Evolutionary conservation across 2,329 filamentous ascomycete species (phyloP).

Genomic region (Fusarium sororula): DNA sequence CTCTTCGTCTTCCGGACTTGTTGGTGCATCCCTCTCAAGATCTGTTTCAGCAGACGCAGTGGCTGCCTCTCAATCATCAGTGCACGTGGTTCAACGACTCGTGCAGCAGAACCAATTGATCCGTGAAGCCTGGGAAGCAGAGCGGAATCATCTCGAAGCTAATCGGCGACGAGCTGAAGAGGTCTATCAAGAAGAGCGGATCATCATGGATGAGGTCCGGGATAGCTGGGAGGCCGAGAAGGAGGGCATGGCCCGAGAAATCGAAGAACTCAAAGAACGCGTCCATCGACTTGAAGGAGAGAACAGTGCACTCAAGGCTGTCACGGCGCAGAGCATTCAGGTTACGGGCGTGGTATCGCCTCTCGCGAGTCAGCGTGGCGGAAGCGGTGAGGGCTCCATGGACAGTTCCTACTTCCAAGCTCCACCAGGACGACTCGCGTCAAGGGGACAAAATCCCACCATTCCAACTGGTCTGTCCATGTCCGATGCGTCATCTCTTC

Average conservation of each 20-base stretch:
- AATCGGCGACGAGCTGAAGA: slow-evolving; percentile 63
- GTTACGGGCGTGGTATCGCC: slow-evolving; percentile 45
- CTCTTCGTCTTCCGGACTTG: slow-evolving; percentile 28
- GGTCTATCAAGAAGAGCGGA: slow-evolving; percentile 64
- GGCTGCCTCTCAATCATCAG: slow-evolving; percentile 45
- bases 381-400: slow-evolving; percentile 38
- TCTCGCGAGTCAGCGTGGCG: slow-evolving; percentile 40
- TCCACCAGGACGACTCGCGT: slow-evolving; percentile 26
- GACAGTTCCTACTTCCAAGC: slow-evolving; percentile 38
- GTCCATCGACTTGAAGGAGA: slow-evolving; percentile 50
- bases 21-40: slow-evolving; percentile 40
- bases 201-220: slow-evolving; percentile 62
- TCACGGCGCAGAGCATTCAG: slow-evolving; percentile 44
- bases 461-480: slow-evolving; percentile 30
- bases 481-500: slow-evolving; percentile 41
- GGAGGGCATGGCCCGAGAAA: slow-evolving; percentile 51
- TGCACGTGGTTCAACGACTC: slow-evolving; percentile 52
- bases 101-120: slow-evolving; percentile 55
- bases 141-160: slow-evolving; percentile 63
- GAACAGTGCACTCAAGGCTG: slow-evolving; percentile 47
- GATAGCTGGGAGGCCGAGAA: slow-evolving; percentile 58
- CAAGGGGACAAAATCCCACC: slow-evolving; percentile 28
- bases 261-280: slow-evolving; percentile 53
- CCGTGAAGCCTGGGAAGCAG: slow-evolving; percentile 62
- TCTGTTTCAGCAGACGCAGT: slow-evolving; percentile 45